Base-by-base conservation (phyloP, 2,329 filamentous ascomycete species). In the Trichoderma asperellum region DNA sequence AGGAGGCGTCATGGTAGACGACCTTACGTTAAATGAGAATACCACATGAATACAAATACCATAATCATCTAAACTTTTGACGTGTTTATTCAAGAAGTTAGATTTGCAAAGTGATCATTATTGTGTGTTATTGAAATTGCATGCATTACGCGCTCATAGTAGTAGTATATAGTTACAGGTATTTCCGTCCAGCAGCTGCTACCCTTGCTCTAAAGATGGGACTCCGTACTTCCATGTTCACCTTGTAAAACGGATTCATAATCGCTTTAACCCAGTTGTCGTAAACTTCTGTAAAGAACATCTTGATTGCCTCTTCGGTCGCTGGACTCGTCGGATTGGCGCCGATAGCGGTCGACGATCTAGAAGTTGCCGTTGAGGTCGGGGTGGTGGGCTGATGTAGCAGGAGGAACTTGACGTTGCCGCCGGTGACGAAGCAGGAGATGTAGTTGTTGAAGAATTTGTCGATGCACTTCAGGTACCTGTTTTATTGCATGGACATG, bases 401-500 rank as follows among this genome's bases (percentile, higher is more conserved):
- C 16, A 99, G 89, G 67, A 99, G 88, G 82, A 99, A 98, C 73
- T 97, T 95, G 75, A 94, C 90, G 80, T 97, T 97, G 76, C 90
- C 92, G 73, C 90, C 94, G 0, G 96, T 98, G 67, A 99, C 87
- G 85, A 97, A 98, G 81, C 93, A 96, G 58, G 93, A 96, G 72
- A 97, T 91, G 83, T 96, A 95, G 78, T 94, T 94, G 81, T 96
- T 94, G 81, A 96, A 95, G 85, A 97, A 98, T 77, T 93, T 92
- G 85, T 99, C 96, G 81, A 98, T 91, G 80, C 93, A 92, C 81
- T 97, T 98, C 73, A 99, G 90, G 80, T 98, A 97, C 89, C 93
- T 96, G 72, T 21, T 52, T 52, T 11, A 5, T 56, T 58, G 62
- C 18, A 12, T 5, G 14, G n/a, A 27, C 49, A 40, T 57, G n/a